phyloP scores from a whole-genome alignment of 106 monocot genomes.

The Acorus gramineus region DNA sequence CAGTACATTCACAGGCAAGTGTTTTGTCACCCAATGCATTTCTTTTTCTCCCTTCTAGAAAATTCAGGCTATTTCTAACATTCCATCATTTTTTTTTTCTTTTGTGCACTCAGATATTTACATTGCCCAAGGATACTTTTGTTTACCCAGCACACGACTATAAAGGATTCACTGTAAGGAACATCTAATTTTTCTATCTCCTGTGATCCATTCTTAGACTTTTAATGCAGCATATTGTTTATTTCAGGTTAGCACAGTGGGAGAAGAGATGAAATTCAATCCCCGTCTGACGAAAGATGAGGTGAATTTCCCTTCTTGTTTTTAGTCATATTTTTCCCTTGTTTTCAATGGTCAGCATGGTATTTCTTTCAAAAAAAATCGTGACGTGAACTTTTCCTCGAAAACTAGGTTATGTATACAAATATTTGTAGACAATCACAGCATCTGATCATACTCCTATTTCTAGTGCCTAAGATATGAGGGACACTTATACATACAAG shows the following conservation, averaged over 20 bases:
- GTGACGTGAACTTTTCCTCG: not conserved
- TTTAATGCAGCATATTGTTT: not conserved
- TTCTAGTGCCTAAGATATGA: too few relatives aligned
- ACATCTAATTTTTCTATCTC: not conserved
- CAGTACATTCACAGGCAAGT: constrained; percentile 89
- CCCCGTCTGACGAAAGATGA: constrained; percentile 78
- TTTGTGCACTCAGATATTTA: constrained; percentile 54
- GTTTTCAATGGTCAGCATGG: not conserved
- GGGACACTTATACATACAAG: too few relatives aligned
- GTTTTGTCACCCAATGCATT: too few relatives aligned
- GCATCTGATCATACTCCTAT: too few relatives aligned
- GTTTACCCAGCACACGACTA: constrained; percentile 97
- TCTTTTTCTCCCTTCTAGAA: too few relatives aligned
- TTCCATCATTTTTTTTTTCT: not conserved
- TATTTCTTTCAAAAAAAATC: not conserved
- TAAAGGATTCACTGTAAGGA: constrained; percentile 76
- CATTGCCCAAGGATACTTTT: constrained; percentile 82
- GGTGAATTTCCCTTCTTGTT: constrained; percentile 28
- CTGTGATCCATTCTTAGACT: not conserved
- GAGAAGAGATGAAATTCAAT: constrained; percentile 75
- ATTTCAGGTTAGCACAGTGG: constrained; percentile 68
- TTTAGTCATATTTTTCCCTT: not conserved
- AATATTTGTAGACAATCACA: too few relatives aligned
- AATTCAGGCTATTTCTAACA: too few relatives aligned
- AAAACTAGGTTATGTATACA: too few relatives aligned